A percentile compares a stretch with the other conserved stretches of the same genome.
phyloP scores from a whole-genome alignment of 176 grass and related monocot genomes.

The Oryza punctata region DNA sequence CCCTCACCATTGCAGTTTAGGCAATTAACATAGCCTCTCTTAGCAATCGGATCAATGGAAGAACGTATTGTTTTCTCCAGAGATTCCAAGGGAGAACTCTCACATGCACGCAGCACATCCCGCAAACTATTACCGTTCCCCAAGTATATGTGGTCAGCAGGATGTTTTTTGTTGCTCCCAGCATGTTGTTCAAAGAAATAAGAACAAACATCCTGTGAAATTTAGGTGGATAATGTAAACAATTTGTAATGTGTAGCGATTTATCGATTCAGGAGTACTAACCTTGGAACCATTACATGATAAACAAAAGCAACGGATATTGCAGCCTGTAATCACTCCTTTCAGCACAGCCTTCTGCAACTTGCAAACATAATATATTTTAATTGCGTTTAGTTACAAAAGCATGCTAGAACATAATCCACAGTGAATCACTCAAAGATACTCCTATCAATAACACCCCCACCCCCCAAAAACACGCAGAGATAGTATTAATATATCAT shows the following conservation, averaged over 20 bases:
- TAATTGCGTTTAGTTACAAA: conserved; percentile 17
- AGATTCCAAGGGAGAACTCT: conserved; percentile 49
- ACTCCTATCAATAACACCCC: neutral
- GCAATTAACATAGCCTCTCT: conserved; percentile 44
- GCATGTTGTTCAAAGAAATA: conserved; percentile 76
- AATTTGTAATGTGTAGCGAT: conserved; percentile 1
- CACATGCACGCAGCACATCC: conserved; percentile 53
- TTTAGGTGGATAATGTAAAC: conserved; percentile 30
- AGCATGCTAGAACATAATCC: conserved; percentile 1
- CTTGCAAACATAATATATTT: conserved; percentile 33
- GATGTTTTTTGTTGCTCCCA: conserved; percentile 78
- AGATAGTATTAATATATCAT: conserved; percentile 2
- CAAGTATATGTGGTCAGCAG: conserved; percentile 72
- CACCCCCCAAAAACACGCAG: too few species aligned
- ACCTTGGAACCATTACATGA: conserved; percentile 69
- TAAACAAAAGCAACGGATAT: conserved; percentile 64
- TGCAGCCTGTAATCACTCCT: conserved; percentile 63
- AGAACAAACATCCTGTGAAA: conserved; percentile 62
- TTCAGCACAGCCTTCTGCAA: conserved; percentile 67
- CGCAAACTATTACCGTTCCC: conserved; percentile 69
- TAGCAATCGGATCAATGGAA: conserved; percentile 49
- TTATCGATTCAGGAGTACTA: conserved; percentile 30
- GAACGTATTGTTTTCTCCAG: conserved; percentile 55
- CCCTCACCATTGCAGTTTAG: conserved; percentile 65
- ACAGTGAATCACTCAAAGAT: conserved; percentile 6